Evolutionary conservation across 1,284 basidiomycete species (phyloP).

Genomic region (Cryptococcus floricola): DNA sequence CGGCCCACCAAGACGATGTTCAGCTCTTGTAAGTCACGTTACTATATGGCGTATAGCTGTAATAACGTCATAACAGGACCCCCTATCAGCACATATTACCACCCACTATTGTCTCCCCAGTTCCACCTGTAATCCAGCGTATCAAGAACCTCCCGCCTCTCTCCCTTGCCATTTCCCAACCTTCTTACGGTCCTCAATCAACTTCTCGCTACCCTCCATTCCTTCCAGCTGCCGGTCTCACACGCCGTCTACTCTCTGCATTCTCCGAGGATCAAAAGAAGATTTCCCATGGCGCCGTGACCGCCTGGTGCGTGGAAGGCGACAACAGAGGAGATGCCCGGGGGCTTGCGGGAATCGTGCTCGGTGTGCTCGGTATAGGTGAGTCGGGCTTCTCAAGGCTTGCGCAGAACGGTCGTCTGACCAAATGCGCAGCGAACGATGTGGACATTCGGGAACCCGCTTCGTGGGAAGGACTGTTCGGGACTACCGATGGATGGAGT

Average conservation of each 20-base stretch:
- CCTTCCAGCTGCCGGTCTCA: conserved; percentile 69
- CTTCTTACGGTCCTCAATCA: conserved; percentile 21
- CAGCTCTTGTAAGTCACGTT: conserved; percentile 64
- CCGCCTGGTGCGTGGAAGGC: conserved; percentile 64
- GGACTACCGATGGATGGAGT: conserved; percentile 41
- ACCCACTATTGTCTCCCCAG: conserved; percentile 7
- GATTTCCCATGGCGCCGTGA: conserved; percentile 43
- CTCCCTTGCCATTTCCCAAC: conserved; percentile 44
- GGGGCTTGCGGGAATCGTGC: conserved; percentile 58
- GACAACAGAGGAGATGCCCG: conserved; percentile 71
- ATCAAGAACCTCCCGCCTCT: conserved; percentile 48
- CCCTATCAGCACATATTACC: conserved; percentile 24
- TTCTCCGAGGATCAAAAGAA: conserved; percentile 12
- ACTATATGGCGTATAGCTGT: neutral
- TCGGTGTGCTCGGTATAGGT: conserved; percentile 52
- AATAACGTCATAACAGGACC: conserved; percentile 9
- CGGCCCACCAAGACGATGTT: conserved; percentile 64
- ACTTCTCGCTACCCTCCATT: conserved; percentile 46
- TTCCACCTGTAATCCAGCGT: neutral
- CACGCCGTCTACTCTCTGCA: conserved; percentile 61
- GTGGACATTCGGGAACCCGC: conserved; percentile 29
- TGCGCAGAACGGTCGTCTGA: neutral
- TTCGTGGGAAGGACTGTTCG: conserved; percentile 46
- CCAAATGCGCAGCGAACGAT: conserved; percentile 10
- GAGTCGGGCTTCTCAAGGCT: conserved; percentile 1